Evolutionary conservation across 2,329 filamentous ascomycete genomes (phyloP), one percentile per base, ranked within the genome.

Genomic region (Neofusicoccum parvum): DNA sequence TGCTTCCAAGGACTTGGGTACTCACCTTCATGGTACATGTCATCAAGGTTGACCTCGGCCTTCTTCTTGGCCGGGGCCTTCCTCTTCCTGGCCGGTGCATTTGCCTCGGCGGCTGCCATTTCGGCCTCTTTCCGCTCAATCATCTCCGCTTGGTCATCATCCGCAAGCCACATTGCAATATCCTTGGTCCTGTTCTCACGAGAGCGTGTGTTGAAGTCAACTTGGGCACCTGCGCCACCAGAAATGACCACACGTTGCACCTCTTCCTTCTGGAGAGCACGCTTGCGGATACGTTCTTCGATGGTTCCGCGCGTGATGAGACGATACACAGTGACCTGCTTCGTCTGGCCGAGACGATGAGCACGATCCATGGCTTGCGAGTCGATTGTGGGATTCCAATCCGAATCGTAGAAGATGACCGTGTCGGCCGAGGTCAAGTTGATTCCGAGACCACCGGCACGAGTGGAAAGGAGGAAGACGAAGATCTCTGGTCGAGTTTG

Each of bases 11-110:
- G 10, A 11, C 39, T 36, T 10, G 14, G 12, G 34, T 32, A 23
- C 92, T 88, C 78, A 97, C 95, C 95, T 85, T 99, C 95, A 77
- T 99, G 95, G 81, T 99, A 99, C 92, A 99, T 93, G 75, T 97
- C 94, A 77, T 98, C 95, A 79, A 98, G 81, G 73, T 85, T 88
- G 69, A 89, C 80, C 76, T 89, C 87, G 72, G 81, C 82, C 67
- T 81, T 81, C 76, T 85, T 86, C 71, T 78, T 80, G 60, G 71
- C 75, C 58, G 78, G 77, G 41, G 80, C 88, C 68, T 91, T 91
- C 68, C 87, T 89, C 76, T 77, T 78, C 67, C 74, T 74, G 58
- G 72, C 67, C 11, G 75, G 76, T 10, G 78, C 78, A 66, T 79
- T 80, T 67, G 79, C 81, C 71, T 92, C 91, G 49, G 85, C 85